Evolutionary conservation across 441 rosid species (phyloP).

Genomic region (Isatis lusitanica): DNA sequence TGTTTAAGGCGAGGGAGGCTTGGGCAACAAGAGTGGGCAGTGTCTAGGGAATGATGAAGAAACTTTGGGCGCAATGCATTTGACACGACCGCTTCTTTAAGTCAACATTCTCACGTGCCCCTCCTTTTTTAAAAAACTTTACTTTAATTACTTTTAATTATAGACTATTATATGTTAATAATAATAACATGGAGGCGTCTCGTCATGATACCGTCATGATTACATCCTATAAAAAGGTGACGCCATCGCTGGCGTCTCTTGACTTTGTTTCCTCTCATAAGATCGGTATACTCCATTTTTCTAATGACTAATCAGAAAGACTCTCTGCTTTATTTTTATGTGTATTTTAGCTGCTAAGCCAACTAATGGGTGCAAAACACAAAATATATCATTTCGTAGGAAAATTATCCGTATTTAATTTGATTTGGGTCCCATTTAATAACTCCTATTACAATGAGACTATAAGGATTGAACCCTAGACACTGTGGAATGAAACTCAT

Average conservation of each 20-base stretch:
- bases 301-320: not conserved
- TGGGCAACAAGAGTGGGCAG: conserved; percentile 20
- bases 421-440: not conserved
- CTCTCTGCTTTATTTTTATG: not conserved
- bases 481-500: not conserved
- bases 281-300: not conserved
- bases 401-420: not conserved
- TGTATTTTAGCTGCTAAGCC: not conserved
- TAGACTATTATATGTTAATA: not conserved
- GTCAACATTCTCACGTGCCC: conserved; percentile 34
- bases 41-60: conserved; percentile 25
- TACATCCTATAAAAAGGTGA: conserved; percentile 19
- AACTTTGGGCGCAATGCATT: conserved; percentile 11
- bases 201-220: conserved; percentile 26
- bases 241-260: conserved; percentile 30
- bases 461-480: not conserved
- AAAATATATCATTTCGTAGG: not conserved
- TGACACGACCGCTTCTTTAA: conserved; percentile 24
- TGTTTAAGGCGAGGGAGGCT: not conserved
- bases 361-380: not conserved
- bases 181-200: conserved; percentile 16
- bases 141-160: not conserved
- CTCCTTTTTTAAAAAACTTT: not conserved
- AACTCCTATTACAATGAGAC: not conserved
- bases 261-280: conserved; percentile 19